Percentiles rank a stretch among this genome's conserved stretches.
phyloP scores from a whole-genome alignment of 2,329 filamentous ascomycete species.

The Hypoxylon sp. region DNA sequence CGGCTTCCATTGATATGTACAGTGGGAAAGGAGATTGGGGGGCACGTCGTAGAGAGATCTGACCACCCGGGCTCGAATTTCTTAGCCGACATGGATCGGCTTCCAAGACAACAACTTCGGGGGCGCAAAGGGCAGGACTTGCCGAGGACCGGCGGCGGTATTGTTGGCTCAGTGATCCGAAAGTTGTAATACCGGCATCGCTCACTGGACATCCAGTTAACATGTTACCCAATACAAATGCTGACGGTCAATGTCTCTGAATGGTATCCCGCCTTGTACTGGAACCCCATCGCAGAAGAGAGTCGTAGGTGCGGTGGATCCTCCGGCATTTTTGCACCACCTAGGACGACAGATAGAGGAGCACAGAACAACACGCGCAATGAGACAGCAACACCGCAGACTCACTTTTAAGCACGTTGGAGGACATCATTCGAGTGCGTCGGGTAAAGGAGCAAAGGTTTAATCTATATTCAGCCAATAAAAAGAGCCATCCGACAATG shows the following conservation, averaged over 20 bases:
- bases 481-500: conserved; percentile 21
- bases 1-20: conserved; percentile 31
- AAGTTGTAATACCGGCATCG: conserved; percentile 39
- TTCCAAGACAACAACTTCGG: conserved; percentile 33
- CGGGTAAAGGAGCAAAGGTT: background rate
- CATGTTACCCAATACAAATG: conserved; percentile 33
- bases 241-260: conserved; percentile 32
- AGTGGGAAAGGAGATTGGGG: conserved; percentile 14
- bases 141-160: conserved; percentile 38
- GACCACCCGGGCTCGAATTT: conserved; percentile 38
- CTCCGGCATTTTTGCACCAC: conserved; percentile 36
- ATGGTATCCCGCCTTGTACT: conserved; percentile 32
- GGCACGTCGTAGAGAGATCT: conserved; percentile 29
- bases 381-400: conserved; percentile 34
- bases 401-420: conserved; percentile 25
- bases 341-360: conserved; percentile 35
- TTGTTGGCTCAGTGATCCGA: conserved; percentile 31
- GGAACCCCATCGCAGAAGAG: conserved; percentile 38
- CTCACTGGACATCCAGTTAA: conserved; percentile 33
- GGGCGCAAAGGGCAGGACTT: conserved; percentile 31
- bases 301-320: conserved; percentile 41
- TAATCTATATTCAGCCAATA: background rate
- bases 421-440: conserved; percentile 1
- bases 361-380: conserved; percentile 25
- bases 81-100: conserved; percentile 44